Conservation (phyloP, 2,329 filamentous ascomycete genomes). For the Shiraia sp. region DNA sequence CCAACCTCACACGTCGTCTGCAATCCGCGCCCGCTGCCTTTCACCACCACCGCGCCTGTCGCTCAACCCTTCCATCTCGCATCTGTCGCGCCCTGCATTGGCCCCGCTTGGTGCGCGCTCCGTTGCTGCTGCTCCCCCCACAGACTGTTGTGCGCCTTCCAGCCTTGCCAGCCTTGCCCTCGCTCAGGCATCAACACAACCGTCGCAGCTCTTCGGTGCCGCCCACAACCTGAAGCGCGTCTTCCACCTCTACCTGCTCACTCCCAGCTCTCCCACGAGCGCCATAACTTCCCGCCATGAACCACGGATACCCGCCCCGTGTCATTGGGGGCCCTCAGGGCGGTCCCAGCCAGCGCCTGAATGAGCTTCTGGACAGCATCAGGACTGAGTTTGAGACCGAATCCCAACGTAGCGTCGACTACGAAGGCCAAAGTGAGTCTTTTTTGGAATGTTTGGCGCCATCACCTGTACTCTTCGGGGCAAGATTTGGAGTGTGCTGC, state of each 20-base stretch:
- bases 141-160: constrained; percentile 20
- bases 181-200: constrained; percentile 11
- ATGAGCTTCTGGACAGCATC: constrained; percentile 89
- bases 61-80: constrained; percentile 16
- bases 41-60: constrained; percentile 10
- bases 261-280: constrained; percentile 1
- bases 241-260: constrained; percentile 1
- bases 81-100: constrained; percentile 27
- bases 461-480: not conserved
- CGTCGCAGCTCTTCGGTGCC: constrained; percentile 19
- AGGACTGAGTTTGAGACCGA: constrained; percentile 89
- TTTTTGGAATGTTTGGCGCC: not conserved
- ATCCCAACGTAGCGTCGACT: constrained; percentile 78
- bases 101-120: constrained; percentile 17
- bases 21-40: not conserved
- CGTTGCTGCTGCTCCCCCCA: constrained; percentile 7
- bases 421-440: constrained; percentile 89
- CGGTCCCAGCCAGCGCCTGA: constrained; percentile 74
- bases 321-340: constrained; percentile 65
- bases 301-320: constrained; percentile 73
- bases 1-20: constrained; percentile 7
- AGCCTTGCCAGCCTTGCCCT: constrained; percentile 25
- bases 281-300: constrained; percentile 57
- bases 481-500: not conserved
- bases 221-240: constrained; percentile 10